Base-by-base conservation (phyloP, 1,139 yeast species). In the Saccharomycopsis hybrid region DNA sequence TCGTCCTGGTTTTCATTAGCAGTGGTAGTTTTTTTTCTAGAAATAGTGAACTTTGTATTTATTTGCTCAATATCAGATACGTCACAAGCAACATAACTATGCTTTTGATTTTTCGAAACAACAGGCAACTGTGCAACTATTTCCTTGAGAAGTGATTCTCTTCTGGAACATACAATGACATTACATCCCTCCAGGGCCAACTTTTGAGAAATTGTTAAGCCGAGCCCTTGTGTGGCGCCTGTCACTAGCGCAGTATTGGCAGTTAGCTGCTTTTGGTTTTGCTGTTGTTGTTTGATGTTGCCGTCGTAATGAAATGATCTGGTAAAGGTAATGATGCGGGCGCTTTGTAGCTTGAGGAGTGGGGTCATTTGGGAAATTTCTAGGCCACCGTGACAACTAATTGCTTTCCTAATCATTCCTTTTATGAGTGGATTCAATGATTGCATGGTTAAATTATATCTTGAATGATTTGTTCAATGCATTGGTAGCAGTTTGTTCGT, bases 151-250 rank as follows among this genome's bases (percentile, higher is more conserved):
- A 62, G 58, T 0, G 63, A 60, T 39, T 64, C 66, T 52, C 76
- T 71, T 41, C 94, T 66, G 0, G 95, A 81, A 5, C 87, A 58
- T 18, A 86, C 64, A 0, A 85, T 72, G 9, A 86, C 71, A 18
- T 75, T 72, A 28, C 83, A 76, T 1, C 96, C 96, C 43, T 74
- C 62, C 0, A 58, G 47, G 0, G 95, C 82, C 35, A 90, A 68
- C 48, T 63, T 65, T 40, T 65, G 60, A 0, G 92, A 82, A 18
- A 90, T 76, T 0, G 81, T 80, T 4, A 73, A 67, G 0, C 98
- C 98, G 31, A 90, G 71, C 0, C 97, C 97, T 57, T 79, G 69
- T 0, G 96, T 85, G 0, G 88, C 96, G 0, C 98, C 98, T 0
- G 97, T 89, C 1, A 90, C 67, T 3, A 84, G 57, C 0, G 87